phyloP scores from a whole-genome alignment of 768 basidiomycete genomes.

The Tulasnella sp. region DNA sequence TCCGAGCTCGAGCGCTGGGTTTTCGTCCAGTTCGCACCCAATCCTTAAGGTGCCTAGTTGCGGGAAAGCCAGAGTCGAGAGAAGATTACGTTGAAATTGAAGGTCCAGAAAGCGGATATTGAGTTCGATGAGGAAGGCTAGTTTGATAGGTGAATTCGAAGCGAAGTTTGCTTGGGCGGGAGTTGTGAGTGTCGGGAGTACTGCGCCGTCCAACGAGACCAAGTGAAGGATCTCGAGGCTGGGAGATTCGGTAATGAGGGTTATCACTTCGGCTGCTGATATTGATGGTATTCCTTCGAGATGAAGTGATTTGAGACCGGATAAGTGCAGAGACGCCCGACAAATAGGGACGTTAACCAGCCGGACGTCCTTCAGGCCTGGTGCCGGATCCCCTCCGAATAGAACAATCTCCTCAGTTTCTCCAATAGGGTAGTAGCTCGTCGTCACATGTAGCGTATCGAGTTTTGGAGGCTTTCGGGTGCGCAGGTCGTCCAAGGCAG shows the following conservation, averaged over 20 bases:
- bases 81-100: no score
- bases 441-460: neutral
- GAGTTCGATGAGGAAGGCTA: neutral
- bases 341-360: neutral
- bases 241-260: neutral
- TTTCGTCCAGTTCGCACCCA: neutral
- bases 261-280: neutral
- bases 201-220: neutral
- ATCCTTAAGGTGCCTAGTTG: neutral
- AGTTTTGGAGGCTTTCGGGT: neutral
- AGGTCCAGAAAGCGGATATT: neutral
- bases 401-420: neutral
- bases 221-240: neutral
- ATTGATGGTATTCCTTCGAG: neutral
- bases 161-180: neutral
- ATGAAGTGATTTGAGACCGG: neutral
- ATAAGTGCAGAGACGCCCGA: neutral
- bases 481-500: neutral
- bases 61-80: neutral
- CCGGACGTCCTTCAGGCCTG: neutral
- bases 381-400: neutral
- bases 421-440: accelerated
- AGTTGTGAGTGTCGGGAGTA: neutral
- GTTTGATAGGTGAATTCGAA: neutral
- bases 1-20: neutral